A percentile compares a stretch with the other conserved stretches of the same genome.
phyloP scores from a whole-genome alignment of 495 filamentous ascomycete species.

The Penicillium fimorum region DNA sequence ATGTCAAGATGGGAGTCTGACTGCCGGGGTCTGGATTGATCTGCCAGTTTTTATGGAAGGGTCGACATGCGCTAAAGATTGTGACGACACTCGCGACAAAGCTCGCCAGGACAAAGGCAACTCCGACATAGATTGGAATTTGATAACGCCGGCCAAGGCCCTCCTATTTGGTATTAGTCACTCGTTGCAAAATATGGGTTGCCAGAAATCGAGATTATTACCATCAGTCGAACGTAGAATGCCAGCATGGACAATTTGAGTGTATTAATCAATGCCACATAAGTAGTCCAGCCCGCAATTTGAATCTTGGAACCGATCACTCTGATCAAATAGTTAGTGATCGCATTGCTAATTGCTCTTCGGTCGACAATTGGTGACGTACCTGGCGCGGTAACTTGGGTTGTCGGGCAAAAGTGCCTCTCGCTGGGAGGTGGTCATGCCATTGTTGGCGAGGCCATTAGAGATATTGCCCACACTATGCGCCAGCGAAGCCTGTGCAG shows the following conservation, averaged over 20 bases:
- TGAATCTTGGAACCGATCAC: slow-evolving; percentile 54
- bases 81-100: slow-evolving; percentile 48
- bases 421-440: slow-evolving; percentile 47
- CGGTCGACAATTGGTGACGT: neutral
- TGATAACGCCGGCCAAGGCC: slow-evolving; percentile 38
- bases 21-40: slow-evolving; percentile 55
- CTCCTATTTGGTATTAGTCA: slow-evolving; percentile 18
- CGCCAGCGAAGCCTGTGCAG: slow-evolving; percentile 35
- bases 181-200: neutral
- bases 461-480: slow-evolving; percentile 35
- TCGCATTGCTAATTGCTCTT: neutral
- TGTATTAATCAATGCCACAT: slow-evolving; percentile 49
- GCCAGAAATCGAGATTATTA: slow-evolving; percentile 18
- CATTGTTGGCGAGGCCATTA: slow-evolving; percentile 49
- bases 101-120: slow-evolving; percentile 41
- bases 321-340: slow-evolving; percentile 19
- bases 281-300: slow-evolving; percentile 53
- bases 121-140: slow-evolving; percentile 47
- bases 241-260: slow-evolving; percentile 53
- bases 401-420: slow-evolving; percentile 33
- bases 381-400: slow-evolving; percentile 37
- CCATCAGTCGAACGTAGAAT: slow-evolving; percentile 55
- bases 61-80: slow-evolving; percentile 47
- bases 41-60: slow-evolving; percentile 54
- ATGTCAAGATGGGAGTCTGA: slow-evolving; percentile 25